These are phyloP conservation scores for Fomitopsis palustris DNA, from an alignment of 1,284 basidiomycete genomes.

Conservation along the genomic window DNA sequence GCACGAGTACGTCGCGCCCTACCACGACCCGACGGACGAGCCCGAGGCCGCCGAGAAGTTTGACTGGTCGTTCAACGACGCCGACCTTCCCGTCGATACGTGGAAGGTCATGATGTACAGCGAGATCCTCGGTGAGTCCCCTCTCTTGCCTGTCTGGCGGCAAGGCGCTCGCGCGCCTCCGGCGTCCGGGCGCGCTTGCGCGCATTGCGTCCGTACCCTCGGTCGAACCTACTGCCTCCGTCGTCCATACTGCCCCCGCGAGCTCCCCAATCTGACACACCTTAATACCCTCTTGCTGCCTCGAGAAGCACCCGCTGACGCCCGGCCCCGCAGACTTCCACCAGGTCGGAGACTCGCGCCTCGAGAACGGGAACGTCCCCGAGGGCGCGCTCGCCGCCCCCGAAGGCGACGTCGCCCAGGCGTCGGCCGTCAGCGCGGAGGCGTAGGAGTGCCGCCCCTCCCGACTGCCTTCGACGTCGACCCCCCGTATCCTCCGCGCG, in stretches of 20 bases:
- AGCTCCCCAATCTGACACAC: no score
- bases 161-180: background rate
- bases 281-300: background rate
- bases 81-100: constrained; percentile 97
- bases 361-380: constrained; percentile 38
- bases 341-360: constrained; percentile 57
- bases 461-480: background rate
- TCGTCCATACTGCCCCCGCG: no score
- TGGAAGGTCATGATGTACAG: constrained; percentile 99
- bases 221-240: no score
- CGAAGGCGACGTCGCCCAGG: constrained; percentile 32
- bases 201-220: background rate
- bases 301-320: background rate
- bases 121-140: constrained; percentile 83
- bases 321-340: constrained; percentile 60
- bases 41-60: constrained; percentile 93
- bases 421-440: constrained; percentile 11
- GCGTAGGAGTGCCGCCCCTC: constrained; percentile 2
- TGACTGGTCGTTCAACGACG: constrained; percentile 99
- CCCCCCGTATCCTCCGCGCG: background rate
- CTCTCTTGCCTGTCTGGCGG: background rate
- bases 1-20: constrained; percentile 95
- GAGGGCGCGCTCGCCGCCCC: constrained; percentile 66
- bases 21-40: constrained; percentile 98
- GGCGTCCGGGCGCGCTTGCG: background rate